Conservation (phyloP, 306 rosid species). For the Castanospermum australe region DNA sequence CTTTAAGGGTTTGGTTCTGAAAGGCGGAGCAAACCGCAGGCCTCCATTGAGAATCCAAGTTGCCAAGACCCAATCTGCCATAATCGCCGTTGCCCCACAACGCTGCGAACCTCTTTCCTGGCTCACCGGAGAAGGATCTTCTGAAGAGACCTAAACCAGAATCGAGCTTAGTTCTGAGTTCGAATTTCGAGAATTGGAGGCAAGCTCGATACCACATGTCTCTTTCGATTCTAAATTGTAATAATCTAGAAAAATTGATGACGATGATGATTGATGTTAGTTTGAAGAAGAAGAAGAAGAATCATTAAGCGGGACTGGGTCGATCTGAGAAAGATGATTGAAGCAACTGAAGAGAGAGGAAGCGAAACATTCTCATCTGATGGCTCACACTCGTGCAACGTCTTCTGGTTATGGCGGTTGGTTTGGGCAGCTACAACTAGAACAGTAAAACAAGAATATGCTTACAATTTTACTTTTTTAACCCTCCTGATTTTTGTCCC, state of each 20-base stretch:
- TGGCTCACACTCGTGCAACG: not conserved
- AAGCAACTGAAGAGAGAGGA: not conserved
- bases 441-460: too few relatives aligned
- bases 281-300: slow-evolving; percentile 8
- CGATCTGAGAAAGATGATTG: not conserved
- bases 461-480: not conserved
- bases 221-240: not conserved
- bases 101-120: slow-evolving; percentile 62
- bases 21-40: slow-evolving; percentile 64
- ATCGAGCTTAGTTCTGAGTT: not conserved
- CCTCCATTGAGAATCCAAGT: slow-evolving; percentile 76
- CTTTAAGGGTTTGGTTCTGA: slow-evolving; percentile 39
- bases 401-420: slow-evolving; percentile 14
- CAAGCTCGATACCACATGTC: slow-evolving; percentile 43
- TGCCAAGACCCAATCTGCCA: slow-evolving; percentile 82
- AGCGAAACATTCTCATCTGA: not conserved
- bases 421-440: too few relatives aligned
- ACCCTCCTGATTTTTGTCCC: too few relatives aligned
- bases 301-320: not conserved
- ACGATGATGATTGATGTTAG: not conserved
- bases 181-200: slow-evolving; percentile 22
- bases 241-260: not conserved
- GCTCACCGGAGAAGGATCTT: slow-evolving; percentile 44
- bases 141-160: slow-evolving; percentile 17
- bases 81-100: slow-evolving; percentile 92